These are phyloP conservation scores for Allium sativum DNA, from an alignment of 106 monocot genomes.

Conservation along the genomic window DNA sequence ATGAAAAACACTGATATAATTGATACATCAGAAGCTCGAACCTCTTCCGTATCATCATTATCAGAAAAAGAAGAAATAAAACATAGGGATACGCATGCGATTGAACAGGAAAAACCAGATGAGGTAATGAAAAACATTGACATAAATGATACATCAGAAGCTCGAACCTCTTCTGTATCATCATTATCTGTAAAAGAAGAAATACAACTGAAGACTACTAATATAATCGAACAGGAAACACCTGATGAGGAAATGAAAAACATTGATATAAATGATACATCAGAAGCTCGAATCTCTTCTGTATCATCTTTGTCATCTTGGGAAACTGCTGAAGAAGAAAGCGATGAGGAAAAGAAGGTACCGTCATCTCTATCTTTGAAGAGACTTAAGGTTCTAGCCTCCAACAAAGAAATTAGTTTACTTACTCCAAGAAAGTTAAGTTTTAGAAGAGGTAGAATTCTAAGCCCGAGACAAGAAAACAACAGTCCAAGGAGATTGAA, in stretches of 20 bases:
- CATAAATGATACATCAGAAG: too few relatives aligned
- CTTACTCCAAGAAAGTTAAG: conserved; percentile 33
- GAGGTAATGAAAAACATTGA: too few relatives aligned
- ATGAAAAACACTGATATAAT: too few relatives aligned
- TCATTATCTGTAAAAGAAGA: not conserved
- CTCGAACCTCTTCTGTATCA: too few relatives aligned
- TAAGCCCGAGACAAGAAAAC: conserved; percentile 23
- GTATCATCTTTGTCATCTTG: too few relatives aligned
- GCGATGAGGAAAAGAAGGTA: not conserved
- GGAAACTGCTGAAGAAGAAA: not conserved
- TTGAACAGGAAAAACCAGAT: not conserved
- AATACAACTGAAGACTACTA: not conserved
- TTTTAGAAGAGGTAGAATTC: conserved; percentile 52
- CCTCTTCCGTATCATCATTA: too few relatives aligned
- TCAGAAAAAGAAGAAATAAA: conserved; percentile 5
- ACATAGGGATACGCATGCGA: not conserved
- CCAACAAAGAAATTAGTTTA: conserved; percentile 6
- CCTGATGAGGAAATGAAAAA: not conserved
- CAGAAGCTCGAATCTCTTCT: too few relatives aligned
- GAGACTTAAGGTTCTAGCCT: too few relatives aligned
- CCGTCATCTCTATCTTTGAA: not conserved
- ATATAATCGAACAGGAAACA: conserved; percentile 1
- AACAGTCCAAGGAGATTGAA: conserved; percentile 34
- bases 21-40: too few relatives aligned
- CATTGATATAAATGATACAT: too few relatives aligned